These are phyloP conservation scores for Eutypa lata DNA, from an alignment of 2,329 filamentous ascomycete genomes.

Conservation along the genomic window DNA sequence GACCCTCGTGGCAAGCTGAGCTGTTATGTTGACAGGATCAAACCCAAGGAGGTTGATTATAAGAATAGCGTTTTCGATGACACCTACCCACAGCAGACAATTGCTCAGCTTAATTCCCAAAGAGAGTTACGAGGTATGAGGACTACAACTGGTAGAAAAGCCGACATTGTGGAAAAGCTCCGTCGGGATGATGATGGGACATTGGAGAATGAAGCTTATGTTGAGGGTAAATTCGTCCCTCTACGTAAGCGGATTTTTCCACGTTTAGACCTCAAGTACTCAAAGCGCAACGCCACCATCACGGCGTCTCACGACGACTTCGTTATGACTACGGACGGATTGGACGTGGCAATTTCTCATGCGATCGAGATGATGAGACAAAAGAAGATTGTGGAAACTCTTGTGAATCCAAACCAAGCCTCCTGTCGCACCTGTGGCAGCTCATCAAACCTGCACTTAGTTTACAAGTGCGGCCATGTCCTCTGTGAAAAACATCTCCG, in stretches of 20 bases:
- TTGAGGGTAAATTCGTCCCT: background rate
- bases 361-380: constrained; percentile 12
- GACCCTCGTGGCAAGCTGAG: no score
- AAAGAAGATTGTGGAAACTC: constrained; percentile 6
- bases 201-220: background rate
- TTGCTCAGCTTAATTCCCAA: background rate
- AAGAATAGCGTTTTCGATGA: no score
- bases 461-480: constrained; percentile 27
- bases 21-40: no score
- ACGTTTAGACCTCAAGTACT: background rate
- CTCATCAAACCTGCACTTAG: constrained; percentile 9
- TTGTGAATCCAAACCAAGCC: background rate
- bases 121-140: background rate
- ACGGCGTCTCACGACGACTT: constrained; percentile 17
- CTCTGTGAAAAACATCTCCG: constrained; percentile 17
- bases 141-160: background rate
- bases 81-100: no score
- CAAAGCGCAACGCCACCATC: constrained; percentile 15
- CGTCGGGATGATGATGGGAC: background rate
- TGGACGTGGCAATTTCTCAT: constrained; percentile 11
- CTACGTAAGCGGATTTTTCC: background rate
- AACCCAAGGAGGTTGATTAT: no score
- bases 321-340: constrained; percentile 12
- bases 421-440: constrained; percentile 11
- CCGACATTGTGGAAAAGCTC: background rate